phyloP scores from a whole-genome alignment of 73 alveolate species.

The Tetrahymena malaccensis region DNA sequence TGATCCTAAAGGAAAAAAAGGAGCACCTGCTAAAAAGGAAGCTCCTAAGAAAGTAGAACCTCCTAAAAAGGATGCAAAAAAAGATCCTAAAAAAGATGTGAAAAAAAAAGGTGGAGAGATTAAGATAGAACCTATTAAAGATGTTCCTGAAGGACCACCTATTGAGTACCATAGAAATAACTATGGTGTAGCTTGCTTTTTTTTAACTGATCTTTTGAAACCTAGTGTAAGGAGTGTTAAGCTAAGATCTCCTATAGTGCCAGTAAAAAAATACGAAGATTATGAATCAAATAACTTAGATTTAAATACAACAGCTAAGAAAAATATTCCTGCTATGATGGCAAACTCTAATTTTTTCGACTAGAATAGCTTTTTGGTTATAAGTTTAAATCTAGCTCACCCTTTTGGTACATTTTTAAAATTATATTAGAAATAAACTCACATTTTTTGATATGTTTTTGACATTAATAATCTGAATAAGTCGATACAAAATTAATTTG shows the following conservation, averaged over 20 bases:
- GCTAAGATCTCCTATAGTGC: constrained; percentile 14
- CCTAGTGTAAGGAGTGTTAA: constrained; percentile 23
- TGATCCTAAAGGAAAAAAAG: constrained; percentile 34
- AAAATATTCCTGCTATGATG: constrained; percentile 16
- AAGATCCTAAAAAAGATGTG: constrained; percentile 34
- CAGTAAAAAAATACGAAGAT: constrained; percentile 30
- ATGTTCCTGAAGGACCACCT: constrained; percentile 1
- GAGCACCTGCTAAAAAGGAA: constrained; percentile 24
- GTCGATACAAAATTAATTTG: background rate
- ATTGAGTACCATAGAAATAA: constrained; percentile 25
- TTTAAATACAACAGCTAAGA: constrained; percentile 33
- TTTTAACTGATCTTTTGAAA: background rate
- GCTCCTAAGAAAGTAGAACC: constrained; percentile 24
- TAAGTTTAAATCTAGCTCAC: background rate
- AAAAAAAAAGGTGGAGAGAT: constrained; percentile 34
- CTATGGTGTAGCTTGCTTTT: constrained; percentile 29
- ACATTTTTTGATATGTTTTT: background rate
- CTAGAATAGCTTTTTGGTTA: background rate
- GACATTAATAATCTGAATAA: background rate
- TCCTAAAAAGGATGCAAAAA: constrained; percentile 26
- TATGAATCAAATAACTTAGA: constrained; percentile 20
- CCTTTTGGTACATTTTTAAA: background rate
- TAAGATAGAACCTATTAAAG: constrained; percentile 29
- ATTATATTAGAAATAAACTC: background rate
- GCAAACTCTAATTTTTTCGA: constrained; percentile 31